Base-by-base conservation (phyloP, 2,329 filamentous ascomycete genomes). In the Alternaria brassicae region DNA sequence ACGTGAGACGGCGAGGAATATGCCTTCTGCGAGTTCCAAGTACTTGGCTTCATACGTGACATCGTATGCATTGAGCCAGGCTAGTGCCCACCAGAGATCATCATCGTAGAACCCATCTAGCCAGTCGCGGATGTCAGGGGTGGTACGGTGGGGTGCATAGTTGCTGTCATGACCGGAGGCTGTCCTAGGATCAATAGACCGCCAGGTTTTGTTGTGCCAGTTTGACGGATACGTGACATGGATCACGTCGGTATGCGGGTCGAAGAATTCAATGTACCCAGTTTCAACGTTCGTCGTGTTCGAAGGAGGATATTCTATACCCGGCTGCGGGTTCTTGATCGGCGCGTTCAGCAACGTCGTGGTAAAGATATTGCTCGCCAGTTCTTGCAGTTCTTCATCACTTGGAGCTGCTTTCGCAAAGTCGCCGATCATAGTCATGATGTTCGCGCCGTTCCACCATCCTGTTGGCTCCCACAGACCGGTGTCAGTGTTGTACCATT, bases 381-480 rank as follows among this genome's bases (percentile, higher is more conserved):
- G 53, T 76, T 75, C 17, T 63, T 75, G 42, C 66, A 68, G 55
- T 80, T 77, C 27, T 77, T 47, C 47, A 1, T 74, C 72, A 6
- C 58, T 37, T 1, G 70, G 59, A 37, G 72, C 66, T 19, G 60
- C 58, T 53, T 72, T 70, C 7, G 80, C 79, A 23, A 86, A 75
- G 56, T 91, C 86, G 51, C 83, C 84, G 17, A 91, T 75, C 3
- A 82, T 83, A 0, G 88, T 90, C 59, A 92, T 78, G 57, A 83
- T 83, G 70, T 91, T 92, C 42, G 85, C 90, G 53, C 84, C 84
- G 70, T 91, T 91, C 90, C 90, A 92, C 90, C 90, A 92, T n/a
- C 84, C 83, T 7, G 84, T 82, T 0, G 84, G 83, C 54, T 86
- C 77, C 87, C 88, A 92, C 12, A 90, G 79, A 3, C 90, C 89